Conservation (phyloP, 1,284 basidiomycete species). For the Fistulinella cinereoalba region DNA sequence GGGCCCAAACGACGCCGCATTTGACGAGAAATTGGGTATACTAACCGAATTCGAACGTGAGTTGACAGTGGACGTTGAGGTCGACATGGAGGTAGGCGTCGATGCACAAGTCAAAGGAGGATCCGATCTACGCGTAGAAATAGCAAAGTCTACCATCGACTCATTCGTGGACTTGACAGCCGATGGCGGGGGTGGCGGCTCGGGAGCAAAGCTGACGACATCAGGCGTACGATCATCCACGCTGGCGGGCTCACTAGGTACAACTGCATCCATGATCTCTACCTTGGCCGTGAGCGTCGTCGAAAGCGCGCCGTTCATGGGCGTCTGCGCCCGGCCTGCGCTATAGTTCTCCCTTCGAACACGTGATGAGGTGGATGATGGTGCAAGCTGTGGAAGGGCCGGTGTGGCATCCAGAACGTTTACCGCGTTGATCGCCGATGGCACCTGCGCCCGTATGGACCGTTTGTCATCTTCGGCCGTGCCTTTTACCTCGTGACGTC, state of each 20-base stretch:
- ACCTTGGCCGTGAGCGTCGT: conserved; percentile 31
- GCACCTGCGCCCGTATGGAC: background rate
- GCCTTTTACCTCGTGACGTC: background rate
- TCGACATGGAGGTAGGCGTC: conserved; percentile 17
- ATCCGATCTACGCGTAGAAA: background rate
- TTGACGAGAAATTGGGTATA: conserved; percentile 4
- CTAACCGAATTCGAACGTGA: conserved; percentile 34
- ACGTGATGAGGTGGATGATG: conserved; percentile 3
- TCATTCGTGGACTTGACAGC: conserved; percentile 20
- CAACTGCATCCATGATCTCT: conserved; percentile 29
- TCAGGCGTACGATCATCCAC: conserved; percentile 22
- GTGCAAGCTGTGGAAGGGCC: background rate
- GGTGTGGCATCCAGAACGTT: conserved; percentile 1
- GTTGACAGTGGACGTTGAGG: conserved; percentile 21
- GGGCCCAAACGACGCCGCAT: conserved; percentile 1
- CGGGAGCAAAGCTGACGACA: conserved; percentile 31
- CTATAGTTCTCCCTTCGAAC: conserved; percentile 2
- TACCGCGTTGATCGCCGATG: background rate
- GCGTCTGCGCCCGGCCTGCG: conserved; percentile 10
- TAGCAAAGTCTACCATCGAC: conserved; percentile 7
- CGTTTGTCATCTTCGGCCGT: background rate
- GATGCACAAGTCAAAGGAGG: conserved; percentile 7
- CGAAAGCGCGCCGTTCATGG: conserved; percentile 3
- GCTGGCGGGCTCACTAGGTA: conserved; percentile 22
- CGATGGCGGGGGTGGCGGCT: conserved; percentile 36